Base-by-base conservation (phyloP, 1,284 basidiomycete species). In the Microbotryum silenes-acaulis region DNA sequence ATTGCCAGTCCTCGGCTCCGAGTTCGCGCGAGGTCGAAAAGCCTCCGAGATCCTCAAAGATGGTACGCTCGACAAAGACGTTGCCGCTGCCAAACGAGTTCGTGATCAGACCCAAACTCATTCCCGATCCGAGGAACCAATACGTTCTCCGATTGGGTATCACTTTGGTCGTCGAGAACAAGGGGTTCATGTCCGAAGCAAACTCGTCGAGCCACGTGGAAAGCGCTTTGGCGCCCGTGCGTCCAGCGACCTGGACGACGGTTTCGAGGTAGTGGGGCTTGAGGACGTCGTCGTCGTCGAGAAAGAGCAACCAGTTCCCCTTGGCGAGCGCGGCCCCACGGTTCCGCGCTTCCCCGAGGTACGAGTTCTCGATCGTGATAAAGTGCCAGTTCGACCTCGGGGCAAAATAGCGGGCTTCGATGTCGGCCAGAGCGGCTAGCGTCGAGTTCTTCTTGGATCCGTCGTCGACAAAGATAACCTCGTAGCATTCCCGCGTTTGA, bases 191-290 rank as follows among this genome's bases (percentile, higher is more conserved):
- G 48, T 66, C 67, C n/a, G 58, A 57, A n/a, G 65, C 59, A 45
- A 69, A 69, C 56, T 69, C 65, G 62, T 63, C 65, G 50, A 69
- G 65, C 58, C 62, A 69, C 12, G 67, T 63, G 37, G 67, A 69
- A 25, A 69, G 62, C 0, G 65, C 67, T 6, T 37, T 18, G 12
- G 49, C 60, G 12, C 58, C 54, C 2, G 62, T 66, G 4, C 54
- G 46, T 4, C 10, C 31, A 0, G 65, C 65, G 44, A 63, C 61
- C 1, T 52, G 18, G 44, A 66, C 49, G 48, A 69, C 58, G n/a
- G 61, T 64, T 21, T 50, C 20, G 49, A 69, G 57, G 18, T 65
- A 60, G 54, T 69, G 59, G 1, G 61, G 65, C 45, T 69, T 69
- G 47, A 69, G 59, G 4, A 69, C 67, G 47, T 69, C 67, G 57